These are phyloP conservation scores for Naumovozyma castellii DNA, from an alignment of 805 yeast species.

Conservation along the genomic window DNA sequence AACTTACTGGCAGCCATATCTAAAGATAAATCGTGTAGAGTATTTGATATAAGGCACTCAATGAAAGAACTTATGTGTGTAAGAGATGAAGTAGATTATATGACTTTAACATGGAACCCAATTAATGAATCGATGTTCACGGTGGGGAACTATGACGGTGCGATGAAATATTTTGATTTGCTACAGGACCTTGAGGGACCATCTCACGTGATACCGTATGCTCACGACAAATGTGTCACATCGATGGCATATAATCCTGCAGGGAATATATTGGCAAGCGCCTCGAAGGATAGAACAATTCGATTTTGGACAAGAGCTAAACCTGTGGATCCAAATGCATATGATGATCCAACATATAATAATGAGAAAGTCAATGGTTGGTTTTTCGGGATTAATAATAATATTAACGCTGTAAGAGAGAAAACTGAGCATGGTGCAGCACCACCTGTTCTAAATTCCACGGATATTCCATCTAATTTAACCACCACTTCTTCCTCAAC, in stretches of 20 bases:
- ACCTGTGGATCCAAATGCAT: conserved; percentile 79
- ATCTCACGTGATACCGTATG: conserved; percentile 67
- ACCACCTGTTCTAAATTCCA: conserved; percentile 15
- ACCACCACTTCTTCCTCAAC: background rate
- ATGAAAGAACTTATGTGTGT: conserved; percentile 69
- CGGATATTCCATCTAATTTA: background rate
- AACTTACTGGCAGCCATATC: conserved; percentile 78
- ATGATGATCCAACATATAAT: conserved; percentile 73
- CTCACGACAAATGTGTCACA: conserved; percentile 90
- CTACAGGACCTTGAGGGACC: conserved; percentile 34
- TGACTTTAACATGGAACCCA: conserved; percentile 90
- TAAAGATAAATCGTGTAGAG: conserved; percentile 77
- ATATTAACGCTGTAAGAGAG: conserved; percentile 28
- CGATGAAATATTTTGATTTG: conserved; percentile 60
- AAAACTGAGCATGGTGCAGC: conserved; percentile 30
- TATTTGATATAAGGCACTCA: conserved; percentile 71
- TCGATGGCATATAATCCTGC: conserved; percentile 86
- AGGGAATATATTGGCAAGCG: conserved; percentile 86
- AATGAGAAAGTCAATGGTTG: conserved; percentile 51
- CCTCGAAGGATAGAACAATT: conserved; percentile 87
- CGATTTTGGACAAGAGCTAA: conserved; percentile 91
- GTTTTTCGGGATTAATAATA: conserved; percentile 37
- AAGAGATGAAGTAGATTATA: conserved; percentile 76
- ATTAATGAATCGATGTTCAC: conserved; percentile 68
- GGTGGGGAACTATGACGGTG: conserved; percentile 85